Base-by-base conservation (phyloP, 1,284 basidiomycete species). In the Cryptococcus depauperatus region DNA sequence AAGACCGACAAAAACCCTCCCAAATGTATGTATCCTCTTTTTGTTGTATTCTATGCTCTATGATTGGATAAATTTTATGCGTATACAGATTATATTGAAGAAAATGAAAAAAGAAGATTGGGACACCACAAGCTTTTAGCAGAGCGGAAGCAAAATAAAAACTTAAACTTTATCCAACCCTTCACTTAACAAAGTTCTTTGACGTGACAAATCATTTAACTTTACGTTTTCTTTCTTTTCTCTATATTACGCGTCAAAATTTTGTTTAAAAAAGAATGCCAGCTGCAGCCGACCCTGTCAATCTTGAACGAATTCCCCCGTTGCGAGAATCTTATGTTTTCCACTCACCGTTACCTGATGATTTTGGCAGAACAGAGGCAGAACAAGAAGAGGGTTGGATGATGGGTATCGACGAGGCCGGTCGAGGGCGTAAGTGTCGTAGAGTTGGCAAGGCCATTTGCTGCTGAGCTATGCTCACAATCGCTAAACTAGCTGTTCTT, bases 361-460 rank as follows among this genome's bases (percentile, higher is more conserved):
- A 38, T 34, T 46, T 48, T 29, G 41, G 40, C 18, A 27, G 30
- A 37, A 46, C 27, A 10, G 52, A 52, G 4, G 46, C 42, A 13
- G 50, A 41, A 21, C 0, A 80, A 79, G n/a, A 85, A 81, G 70
- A 84, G 34, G 68, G 68, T 7, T 76, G 74, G 73, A 71, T 95
- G 41, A 81, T 98, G 46, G 93, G 93, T 29, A 90, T 98, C 6
- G 93, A 98, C 68, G 93, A 98, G 69, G 93, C 93, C 0, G 93
- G 93, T 1, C 77, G 93, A 48, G 93, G 95, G 0, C 93, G 69
- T 71, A 50, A 57, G 69, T 66, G 29, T 34, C 11, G 35, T 40
- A 19, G n/a, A n/a, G n/a, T n/a, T n/a, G n/a, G n/a, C n/a, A n/a
- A n/a, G n/a, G n/a, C n/a, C n/a, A n/a, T n/a, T n/a, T n/a, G n/a